These are phyloP conservation scores for Crucibulum laeve DNA, from an alignment of 768 basidiomycete genomes.

Conservation along the genomic window DNA sequence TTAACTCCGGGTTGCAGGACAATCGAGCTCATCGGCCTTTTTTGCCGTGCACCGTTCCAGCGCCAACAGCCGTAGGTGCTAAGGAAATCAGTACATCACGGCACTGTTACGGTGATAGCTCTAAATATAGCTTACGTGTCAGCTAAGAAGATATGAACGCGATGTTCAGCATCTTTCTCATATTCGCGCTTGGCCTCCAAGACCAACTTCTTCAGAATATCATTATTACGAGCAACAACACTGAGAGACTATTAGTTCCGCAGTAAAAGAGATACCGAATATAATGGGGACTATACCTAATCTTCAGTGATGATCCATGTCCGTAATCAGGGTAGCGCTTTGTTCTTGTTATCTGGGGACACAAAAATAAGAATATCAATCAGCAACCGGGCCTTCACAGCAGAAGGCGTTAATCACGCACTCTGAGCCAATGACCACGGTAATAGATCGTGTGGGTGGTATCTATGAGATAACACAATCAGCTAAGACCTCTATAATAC, in stretches of 20 bases:
- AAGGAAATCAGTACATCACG: conserved; percentile 5
- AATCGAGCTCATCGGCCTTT: conserved; percentile 90
- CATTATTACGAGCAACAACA: conserved; percentile 85
- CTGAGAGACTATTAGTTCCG: conserved; percentile 30
- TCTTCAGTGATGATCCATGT: conserved; percentile 71
- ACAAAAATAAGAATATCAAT: conserved; percentile 11
- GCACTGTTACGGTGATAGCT: background rate
- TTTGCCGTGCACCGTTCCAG: conserved; percentile 86
- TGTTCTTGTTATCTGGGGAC: conserved; percentile 68
- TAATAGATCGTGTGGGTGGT: conserved; percentile 89
- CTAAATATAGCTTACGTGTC: conserved; percentile 62
- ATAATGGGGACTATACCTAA: conserved; percentile 46
- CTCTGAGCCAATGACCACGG: conserved; percentile 83
- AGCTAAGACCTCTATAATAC: conserved; percentile 6
- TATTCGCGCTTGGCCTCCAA: conserved; percentile 85
- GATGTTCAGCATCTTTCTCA: conserved; percentile 87
- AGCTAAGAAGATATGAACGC: conserved; percentile 85
- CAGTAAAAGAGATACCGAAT: conserved; percentile 1
- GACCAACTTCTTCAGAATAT: conserved; percentile 82
- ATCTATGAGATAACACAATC: conserved; percentile 35
- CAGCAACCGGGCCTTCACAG: conserved; percentile 6
- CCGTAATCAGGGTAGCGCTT: conserved; percentile 75
- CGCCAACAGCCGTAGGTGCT: conserved; percentile 78
- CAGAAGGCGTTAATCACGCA: conserved; percentile 25
- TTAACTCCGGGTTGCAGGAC: conserved; percentile 87